Base-by-base conservation (phyloP, 2,329 filamentous ascomycete genomes). In the Penicillium aurantiogriseum region DNA sequence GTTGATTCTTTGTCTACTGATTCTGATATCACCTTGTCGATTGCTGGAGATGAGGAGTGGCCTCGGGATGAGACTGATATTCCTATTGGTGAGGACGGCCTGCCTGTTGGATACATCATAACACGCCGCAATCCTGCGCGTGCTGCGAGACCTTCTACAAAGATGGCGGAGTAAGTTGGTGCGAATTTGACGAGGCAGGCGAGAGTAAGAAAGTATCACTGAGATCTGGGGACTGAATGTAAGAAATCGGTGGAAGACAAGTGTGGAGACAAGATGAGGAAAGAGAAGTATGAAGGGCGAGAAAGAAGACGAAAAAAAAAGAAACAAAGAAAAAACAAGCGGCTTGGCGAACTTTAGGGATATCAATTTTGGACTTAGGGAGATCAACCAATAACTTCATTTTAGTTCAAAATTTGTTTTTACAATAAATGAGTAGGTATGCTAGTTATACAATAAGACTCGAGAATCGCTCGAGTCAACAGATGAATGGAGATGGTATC, bases 401-500 rank as follows among this genome's bases (percentile, higher is more conserved):
- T 45, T 40, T 25, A 43, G 23, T 43, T 40, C 33, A 11, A 31
- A 25, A 5, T 23, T 2, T 51, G 5, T 40, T 56, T 56, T 43
- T 57, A 53, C 49, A 53, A 47, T 49, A 6, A 27, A 17, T n/a
- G 15, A n/a, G 27, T 35, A 46, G 35, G 13, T 36, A 36, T 36
- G 25, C 25, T 66, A 67, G 46, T 64, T 53, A 65, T 67, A 69
- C 65, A 70, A 36, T 46, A 25, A 27, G 51, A 48, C 23, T 55
- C 48, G 21, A 46, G 49, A 7, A 9, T 42, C 39, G 29, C 40
- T 33, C 25, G 39, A 44, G 43, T 38, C 45, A 45, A 42, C 47
- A 54, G 47, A 60, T 39, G 66, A 68, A 68, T 67, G 66, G 66
- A 68, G 64, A 68, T 67, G 55, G 62, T 66, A 67, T 63, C 60